Evolutionary conservation across 1,284 basidiomycete genomes (phyloP).

Genomic region (Microbotryomycetes sp.): DNA sequence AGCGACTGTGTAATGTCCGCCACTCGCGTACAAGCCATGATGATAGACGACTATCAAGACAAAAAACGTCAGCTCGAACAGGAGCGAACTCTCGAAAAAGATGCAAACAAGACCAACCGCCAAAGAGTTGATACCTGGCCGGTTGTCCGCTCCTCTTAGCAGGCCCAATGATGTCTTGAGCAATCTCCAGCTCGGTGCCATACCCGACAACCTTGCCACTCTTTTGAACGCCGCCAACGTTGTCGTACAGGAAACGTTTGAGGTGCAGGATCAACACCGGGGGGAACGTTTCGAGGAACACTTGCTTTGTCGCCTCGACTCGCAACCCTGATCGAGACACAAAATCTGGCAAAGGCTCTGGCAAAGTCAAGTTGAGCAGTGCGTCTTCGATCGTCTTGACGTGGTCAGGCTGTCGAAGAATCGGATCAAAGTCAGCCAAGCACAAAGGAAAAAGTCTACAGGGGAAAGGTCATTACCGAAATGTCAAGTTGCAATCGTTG

Average conservation of each 20-base stretch:
- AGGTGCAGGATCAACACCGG: conserved; percentile 82
- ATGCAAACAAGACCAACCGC: conserved; percentile 48
- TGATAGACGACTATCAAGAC: conserved; percentile 70
- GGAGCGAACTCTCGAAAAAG: neutral
- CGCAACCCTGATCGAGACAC: conserved; percentile 49
- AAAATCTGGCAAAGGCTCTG: conserved; percentile 59
- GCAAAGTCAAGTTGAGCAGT: conserved; percentile 65
- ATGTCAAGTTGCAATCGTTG: conserved; percentile 84
- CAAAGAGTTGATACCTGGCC: conserved; percentile 74
- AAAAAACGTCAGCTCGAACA: neutral
- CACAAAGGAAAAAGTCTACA: neutral
- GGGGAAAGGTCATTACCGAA: conserved; percentile 50
- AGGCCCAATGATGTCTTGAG: conserved; percentile 60
- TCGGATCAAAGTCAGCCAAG: neutral
- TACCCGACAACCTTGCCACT: conserved; percentile 75
- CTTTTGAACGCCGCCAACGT: conserved; percentile 74
- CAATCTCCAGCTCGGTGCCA: conserved; percentile 67
- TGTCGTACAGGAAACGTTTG: conserved; percentile 88
- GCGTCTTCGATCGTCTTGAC: conserved; percentile 79
- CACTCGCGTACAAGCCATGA: conserved; percentile 80
- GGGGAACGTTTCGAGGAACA: conserved; percentile 78
- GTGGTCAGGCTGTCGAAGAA: conserved; percentile 53
- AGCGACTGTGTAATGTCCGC: conserved; percentile 93
- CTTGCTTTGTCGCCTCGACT: conserved; percentile 78
- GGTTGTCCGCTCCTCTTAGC: conserved; percentile 48